Conservation (phyloP, 768 basidiomycete genomes). For the Multifurca ochricompacta region DNA sequence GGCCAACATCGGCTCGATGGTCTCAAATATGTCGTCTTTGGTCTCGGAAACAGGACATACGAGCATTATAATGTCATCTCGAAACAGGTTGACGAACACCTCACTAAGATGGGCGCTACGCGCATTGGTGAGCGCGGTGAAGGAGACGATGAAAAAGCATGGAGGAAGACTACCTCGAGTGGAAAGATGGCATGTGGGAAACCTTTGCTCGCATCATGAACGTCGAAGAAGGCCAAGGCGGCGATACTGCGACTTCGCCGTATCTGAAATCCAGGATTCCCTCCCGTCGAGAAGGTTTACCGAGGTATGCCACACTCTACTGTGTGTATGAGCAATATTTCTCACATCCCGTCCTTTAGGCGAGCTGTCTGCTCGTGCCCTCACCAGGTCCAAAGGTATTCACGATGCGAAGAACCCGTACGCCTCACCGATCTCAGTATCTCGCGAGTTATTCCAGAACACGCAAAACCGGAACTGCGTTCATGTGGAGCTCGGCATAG, state of each 20-base stretch:
- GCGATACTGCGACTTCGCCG: slow-evolving; percentile 92
- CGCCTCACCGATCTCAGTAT: slow-evolving; percentile 67
- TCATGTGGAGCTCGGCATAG: slow-evolving; percentile 88
- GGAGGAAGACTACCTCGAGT: slow-evolving; percentile 99
- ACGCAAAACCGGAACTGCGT: slow-evolving; percentile 81
- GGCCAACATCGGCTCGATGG: slow-evolving; percentile 69
- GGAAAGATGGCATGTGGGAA: slow-evolving; percentile 98
- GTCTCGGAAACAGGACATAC: slow-evolving; percentile 88
- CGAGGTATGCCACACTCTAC: slow-evolving; percentile 48
- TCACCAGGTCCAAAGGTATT: slow-evolving; percentile 89
- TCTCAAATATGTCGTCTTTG: slow-evolving; percentile 92
- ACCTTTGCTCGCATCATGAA: slow-evolving; percentile 73
- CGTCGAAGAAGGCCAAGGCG: slow-evolving; percentile 94
- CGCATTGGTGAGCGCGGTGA: slow-evolving; percentile 89
- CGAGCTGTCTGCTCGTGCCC: slow-evolving; percentile 91
- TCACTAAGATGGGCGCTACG: slow-evolving; percentile 72
- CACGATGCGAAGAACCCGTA: slow-evolving; percentile 98
- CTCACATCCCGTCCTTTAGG: slow-evolving; percentile 38
- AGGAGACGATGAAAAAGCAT: slow-evolving; percentile 99
- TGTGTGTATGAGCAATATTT: not conserved
- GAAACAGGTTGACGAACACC: slow-evolving; percentile 61
- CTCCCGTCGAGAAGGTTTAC: slow-evolving; percentile 87
- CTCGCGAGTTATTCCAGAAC: slow-evolving; percentile 79
- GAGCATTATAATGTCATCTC: slow-evolving; percentile 95
- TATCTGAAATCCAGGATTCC: slow-evolving; percentile 64